Conservation (phyloP, 169 alveolate genomes). For the Cryptosporidium meleagridis region DNA sequence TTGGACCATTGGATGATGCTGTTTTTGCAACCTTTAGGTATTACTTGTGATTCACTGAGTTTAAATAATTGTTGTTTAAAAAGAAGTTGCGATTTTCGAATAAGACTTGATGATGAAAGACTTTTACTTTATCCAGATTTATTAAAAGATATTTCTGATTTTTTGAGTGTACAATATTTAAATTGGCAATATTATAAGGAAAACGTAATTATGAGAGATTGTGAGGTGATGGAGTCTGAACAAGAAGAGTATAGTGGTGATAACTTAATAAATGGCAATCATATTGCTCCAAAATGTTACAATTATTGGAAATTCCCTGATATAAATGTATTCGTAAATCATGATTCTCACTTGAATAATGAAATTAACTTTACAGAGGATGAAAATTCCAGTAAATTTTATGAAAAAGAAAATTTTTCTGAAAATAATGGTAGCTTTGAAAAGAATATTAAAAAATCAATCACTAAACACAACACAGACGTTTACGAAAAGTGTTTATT, state of each 20-base stretch:
- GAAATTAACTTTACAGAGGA: not conserved
- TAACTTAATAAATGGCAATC: not conserved
- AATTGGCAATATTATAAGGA: conserved; percentile 20
- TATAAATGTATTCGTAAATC: conserved; percentile 39
- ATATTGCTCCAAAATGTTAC: not conserved
- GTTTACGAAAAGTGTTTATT: conserved; percentile 11
- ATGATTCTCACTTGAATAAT: not conserved
- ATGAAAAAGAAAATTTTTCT: not conserved
- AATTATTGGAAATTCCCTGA: conserved; percentile 23
- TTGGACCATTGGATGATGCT: conserved; percentile 73
- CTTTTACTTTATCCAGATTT: conserved; percentile 64
- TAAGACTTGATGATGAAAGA: conserved; percentile 73
- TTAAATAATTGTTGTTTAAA: conserved; percentile 37
- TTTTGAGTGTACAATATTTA: conserved; percentile 4
- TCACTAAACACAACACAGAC: not conserved
- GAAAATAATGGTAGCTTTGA: not conserved
- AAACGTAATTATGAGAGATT: conserved; percentile 9
- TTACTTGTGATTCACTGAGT: conserved; percentile 46
- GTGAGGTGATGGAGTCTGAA: not conserved
- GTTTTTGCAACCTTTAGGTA: conserved; percentile 67
- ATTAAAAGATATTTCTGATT: conserved; percentile 52
- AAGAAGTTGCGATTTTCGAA: conserved; percentile 41
- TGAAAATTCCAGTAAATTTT: not conserved
- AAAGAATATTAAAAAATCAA: not conserved
- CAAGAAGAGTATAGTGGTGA: not conserved